phyloP scores from a whole-genome alignment of 2,329 filamentous ascomycete genomes.

The Coniochaeta hoffmannii region DNA sequence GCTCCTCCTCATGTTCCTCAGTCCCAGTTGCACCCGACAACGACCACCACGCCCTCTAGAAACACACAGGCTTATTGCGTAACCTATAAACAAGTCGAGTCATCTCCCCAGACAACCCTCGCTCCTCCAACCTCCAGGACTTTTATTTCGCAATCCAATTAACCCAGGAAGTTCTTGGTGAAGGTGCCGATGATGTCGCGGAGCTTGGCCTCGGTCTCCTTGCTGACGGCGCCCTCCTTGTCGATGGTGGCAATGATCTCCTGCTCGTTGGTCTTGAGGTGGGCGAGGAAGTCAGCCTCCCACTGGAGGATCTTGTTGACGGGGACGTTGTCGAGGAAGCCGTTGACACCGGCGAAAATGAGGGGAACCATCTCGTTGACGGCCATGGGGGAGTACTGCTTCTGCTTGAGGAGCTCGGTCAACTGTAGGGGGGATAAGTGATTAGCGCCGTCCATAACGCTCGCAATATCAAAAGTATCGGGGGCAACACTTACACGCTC shows the following conservation, averaged over 20 bases:
- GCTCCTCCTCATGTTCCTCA: slow-evolving; percentile 29
- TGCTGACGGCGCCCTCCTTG: slow-evolving; percentile 92
- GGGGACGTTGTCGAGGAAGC: slow-evolving; percentile 80
- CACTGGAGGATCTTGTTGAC: slow-evolving; percentile 87
- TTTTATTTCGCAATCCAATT: slow-evolving; percentile 31
- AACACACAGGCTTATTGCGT: slow-evolving; percentile 29
- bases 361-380: slow-evolving; percentile 99
- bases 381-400: slow-evolving; percentile 98
- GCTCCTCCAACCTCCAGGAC: slow-evolving; percentile 13
- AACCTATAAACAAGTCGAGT: slow-evolving; percentile 21
- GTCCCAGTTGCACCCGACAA: slow-evolving; percentile 38
- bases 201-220: slow-evolving; percentile 80
- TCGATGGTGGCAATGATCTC: slow-evolving; percentile 82
- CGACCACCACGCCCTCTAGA: slow-evolving; percentile 35
- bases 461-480: not conserved
- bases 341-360: slow-evolving; percentile 99
- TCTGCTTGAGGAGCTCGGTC: slow-evolving; percentile 99
- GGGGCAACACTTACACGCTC: slow-evolving; percentile 75
- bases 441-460: slow-evolving; percentile 13
- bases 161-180: slow-evolving; percentile 83
- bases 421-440: slow-evolving; percentile 39
- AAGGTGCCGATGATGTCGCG: slow-evolving; percentile 71
- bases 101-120: slow-evolving; percentile 19
- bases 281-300: slow-evolving; percentile 89
- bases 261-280: slow-evolving; percentile 85